Base-by-base conservation (phyloP, 2,329 filamentous ascomycete genomes). In the Claviceps citrina region DNA sequence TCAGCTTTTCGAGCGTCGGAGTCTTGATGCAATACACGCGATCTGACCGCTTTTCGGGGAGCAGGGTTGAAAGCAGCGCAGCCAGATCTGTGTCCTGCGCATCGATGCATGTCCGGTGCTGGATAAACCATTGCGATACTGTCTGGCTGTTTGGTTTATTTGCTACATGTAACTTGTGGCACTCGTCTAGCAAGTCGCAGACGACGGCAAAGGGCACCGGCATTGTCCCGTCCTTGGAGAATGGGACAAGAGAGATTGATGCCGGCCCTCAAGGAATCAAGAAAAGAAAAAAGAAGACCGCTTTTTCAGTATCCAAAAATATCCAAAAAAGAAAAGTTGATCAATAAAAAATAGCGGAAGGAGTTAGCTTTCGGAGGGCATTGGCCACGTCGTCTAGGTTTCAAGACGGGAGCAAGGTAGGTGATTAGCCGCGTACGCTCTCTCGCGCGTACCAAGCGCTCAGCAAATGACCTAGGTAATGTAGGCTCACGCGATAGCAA, bases 41-140 rank as follows among this genome's bases (percentile, higher is more conserved):
- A 53, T 93, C 85, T 3, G 76, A 78, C 39, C 85, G 70, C 47
- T 71, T 77, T 46, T 86, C 78, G 0, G 86, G 84, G 0, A 93
- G 70, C 1, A 95, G 59, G 3, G 79, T 78, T 1, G 82, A 87
- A 0, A 93, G 63, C 1, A 94, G 61, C 2, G 82, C 79, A 1
- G 73, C 62, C 1, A 68, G 64, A 50, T 78, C 64, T 1, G 72
- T 73, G 22, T 70, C 64, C 7, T 71, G 60, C 0, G 67, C 63
- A 51, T 78, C 62, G 13, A 93, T 67, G 1, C 60, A 58, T 13
- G 58, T 56, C 5, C 72, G 71, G 54, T 93, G 72, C 1, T 64
- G 61, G 12, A 56, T 54, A 57, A 93, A 91, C 86, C 87, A 95
- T 22, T 64, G 56, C 8, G 61, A 52, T 27, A 84, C 66, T 5